These are phyloP conservation scores for Dinochytrium kinnereticum DNA, from an alignment of 371 early-diverging fungal genomes.

Conservation along the genomic window DNA sequence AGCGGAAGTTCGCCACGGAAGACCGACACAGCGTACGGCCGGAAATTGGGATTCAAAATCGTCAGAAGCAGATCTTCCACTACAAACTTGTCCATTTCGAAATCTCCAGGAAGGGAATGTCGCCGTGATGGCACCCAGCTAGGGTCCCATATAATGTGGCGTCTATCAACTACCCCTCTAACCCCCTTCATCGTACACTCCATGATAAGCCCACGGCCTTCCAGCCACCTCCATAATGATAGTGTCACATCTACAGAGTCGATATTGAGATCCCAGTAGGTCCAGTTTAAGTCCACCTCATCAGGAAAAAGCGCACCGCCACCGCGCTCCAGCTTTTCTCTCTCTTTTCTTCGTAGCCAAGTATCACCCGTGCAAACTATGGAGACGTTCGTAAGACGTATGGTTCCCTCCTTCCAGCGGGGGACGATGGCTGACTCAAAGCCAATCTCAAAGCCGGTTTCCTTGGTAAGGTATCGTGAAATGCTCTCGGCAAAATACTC, in stretches of 20 bases:
- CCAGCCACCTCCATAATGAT: slow-evolving; percentile 88
- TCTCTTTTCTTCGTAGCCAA: slow-evolving; percentile 32
- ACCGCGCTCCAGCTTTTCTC: slow-evolving; percentile 30
- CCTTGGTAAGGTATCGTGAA: slow-evolving; percentile 77
- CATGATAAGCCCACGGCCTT: slow-evolving; percentile 83
- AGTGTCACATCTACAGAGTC: slow-evolving; percentile 86
- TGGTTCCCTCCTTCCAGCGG: slow-evolving; percentile 89
- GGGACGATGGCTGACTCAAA: slow-evolving; percentile 94
- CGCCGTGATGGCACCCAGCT: slow-evolving; percentile 67
- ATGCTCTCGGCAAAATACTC: slow-evolving; percentile 82
- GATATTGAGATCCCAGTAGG: slow-evolving; percentile 85
- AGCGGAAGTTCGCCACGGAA: slow-evolving; percentile 81
- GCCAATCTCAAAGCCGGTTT: slow-evolving; percentile 82
- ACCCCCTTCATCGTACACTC: slow-evolving; percentile 85
- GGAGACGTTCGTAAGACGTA: slow-evolving; percentile 83
- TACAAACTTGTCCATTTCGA: slow-evolving; percentile 79
- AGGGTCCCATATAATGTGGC: slow-evolving; percentile 82
- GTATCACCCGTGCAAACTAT: slow-evolving; percentile 55
- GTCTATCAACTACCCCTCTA: slow-evolving; percentile 87
- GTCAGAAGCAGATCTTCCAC: slow-evolving; percentile 80
- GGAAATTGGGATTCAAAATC: slow-evolving; percentile 80
- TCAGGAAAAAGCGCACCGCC: slow-evolving; percentile 52
- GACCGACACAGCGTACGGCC: slow-evolving; percentile 87
- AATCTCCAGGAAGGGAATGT: slow-evolving; percentile 77
- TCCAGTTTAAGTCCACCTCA: slow-evolving; percentile 72